Percentiles rank a stretch among this genome's conserved stretches.
These are phyloP conservation scores for Begonia loranthoides DNA, from an alignment of 306 rosid genomes.

Conservation along the genomic window DNA sequence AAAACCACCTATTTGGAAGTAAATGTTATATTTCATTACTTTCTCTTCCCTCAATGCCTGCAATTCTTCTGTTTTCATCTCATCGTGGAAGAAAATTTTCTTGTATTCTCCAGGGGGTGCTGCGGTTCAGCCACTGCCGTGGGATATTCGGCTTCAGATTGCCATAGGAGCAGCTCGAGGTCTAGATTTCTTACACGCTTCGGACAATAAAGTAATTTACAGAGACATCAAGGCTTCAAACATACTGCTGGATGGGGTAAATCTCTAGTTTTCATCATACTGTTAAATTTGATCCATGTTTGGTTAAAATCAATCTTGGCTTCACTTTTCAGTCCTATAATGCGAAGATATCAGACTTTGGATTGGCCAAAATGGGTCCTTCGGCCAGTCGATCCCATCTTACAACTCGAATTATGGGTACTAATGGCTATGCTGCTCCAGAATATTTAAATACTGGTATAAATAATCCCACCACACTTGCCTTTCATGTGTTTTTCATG, in stretches of 20 bases:
- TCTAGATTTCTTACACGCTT: constrained; percentile 73
- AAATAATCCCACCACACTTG: background rate
- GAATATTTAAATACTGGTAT: constrained; percentile 88
- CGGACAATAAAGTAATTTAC: constrained; percentile 75
- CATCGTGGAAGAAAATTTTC: background rate
- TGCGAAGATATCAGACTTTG: constrained; percentile 93
- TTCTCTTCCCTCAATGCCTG: background rate
- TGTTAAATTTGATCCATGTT: background rate
- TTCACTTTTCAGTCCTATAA: constrained; percentile 44
- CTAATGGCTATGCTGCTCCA: constrained; percentile 96
- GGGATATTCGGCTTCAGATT: constrained; percentile 80
- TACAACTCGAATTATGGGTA: constrained; percentile 95
- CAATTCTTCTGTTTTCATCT: background rate
- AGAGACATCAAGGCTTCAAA: constrained; percentile 95
- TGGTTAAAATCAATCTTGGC: background rate
- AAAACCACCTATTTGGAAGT: constrained; percentile 94
- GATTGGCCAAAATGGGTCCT: constrained; percentile 92
- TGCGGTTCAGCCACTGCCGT: constrained; percentile 62
- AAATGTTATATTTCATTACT: constrained; percentile 11
- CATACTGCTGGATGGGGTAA: constrained; percentile 83
- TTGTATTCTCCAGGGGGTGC: constrained; percentile 51
- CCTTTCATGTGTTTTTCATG: background rate
- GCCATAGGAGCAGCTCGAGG: constrained; percentile 96
- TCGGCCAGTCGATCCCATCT: constrained; percentile 91
- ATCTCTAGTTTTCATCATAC: constrained; percentile 4